Base-by-base conservation (phyloP, 768 basidiomycete species). In the Suillus tomentosus region DNA sequence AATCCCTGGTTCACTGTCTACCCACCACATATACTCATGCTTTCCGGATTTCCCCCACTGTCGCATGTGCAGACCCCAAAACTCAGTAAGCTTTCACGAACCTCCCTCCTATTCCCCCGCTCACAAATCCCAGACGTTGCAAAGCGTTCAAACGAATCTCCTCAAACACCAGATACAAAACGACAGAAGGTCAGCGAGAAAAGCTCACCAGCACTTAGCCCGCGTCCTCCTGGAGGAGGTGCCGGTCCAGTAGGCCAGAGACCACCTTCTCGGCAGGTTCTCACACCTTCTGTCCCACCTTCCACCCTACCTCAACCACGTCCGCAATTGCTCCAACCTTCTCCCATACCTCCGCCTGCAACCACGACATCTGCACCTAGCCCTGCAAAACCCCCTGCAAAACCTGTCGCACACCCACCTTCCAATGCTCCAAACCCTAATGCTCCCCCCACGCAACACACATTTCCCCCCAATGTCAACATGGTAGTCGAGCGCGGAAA, bases 1-100 rank as follows among this genome's bases (percentile, higher is more conserved):
- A 42, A 17, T 1, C 84, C 86, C 4, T 91, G 87, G 86, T 91
- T 89, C 71, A 65, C 75, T 22, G 80, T 86, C 11, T 79, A 79
- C 13, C 61, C 81, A 1, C 74, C 78, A 0, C 84, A 88, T 70
- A 66, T 71, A 5, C 65, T 89, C 14, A 75, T 81, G 6, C 74
- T 90, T 0, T 75, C 81, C 42, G 82, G 86, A 7, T 84, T 84
- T 62, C 73, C 86, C 34, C n/a, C 66, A 0, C 10, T 42, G 10
- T 19, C 57, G 17, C 39, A 42, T 13, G 39, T 58, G 10, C 57
- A 58, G 40, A 67, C 77, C 39, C 73, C 64, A 69, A 74, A 73
- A 68, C 65, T 65, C 62, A 63, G 67, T 79, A 69, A 72, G 81
- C 77, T 68, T 62, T 68, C 71, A 55, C n/a, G 55, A 34, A 48